These are phyloP conservation scores for Camelina hispida DNA, from an alignment of 345 rosid genomes.

Conservation along the genomic window DNA sequence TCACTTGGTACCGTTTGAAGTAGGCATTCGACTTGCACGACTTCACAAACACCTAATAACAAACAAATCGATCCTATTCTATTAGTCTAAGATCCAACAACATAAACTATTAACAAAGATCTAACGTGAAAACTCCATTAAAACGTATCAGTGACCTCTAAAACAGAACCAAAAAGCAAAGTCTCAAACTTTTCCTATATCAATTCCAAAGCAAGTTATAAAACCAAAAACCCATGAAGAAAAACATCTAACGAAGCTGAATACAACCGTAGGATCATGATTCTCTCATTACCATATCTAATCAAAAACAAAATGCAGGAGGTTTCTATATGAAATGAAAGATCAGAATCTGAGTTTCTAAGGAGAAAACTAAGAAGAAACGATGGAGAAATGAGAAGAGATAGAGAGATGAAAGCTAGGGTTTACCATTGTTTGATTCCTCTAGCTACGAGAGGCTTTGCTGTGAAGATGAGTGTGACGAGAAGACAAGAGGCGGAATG, in stretches of 20 bases:
- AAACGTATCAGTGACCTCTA: background rate
- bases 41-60: conserved; percentile 55
- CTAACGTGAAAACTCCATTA: background rate
- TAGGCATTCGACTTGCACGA: conserved; percentile 60
- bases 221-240: conserved; percentile 26
- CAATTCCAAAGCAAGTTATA: background rate
- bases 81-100: conserved; percentile 11
- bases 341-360: background rate
- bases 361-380: background rate
- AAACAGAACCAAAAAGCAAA: background rate
- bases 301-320: background rate
- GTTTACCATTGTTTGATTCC: conserved; percentile 42
- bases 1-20: conserved; percentile 74
- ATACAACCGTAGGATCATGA: background rate
- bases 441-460: conserved; percentile 26
- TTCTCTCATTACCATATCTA: conserved; percentile 11
- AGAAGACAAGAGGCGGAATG: conserved; percentile 35
- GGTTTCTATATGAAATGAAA: conserved; percentile 2
- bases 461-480: conserved; percentile 37
- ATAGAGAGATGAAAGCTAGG: background rate
- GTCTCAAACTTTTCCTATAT: background rate
- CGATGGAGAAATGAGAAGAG: background rate
- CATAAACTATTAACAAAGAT: background rate
- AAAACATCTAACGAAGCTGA: background rate
- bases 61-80: background rate